Base-by-base conservation (phyloP, 352 stramenopile species). In the Phytophthora brassicae region DNA sequence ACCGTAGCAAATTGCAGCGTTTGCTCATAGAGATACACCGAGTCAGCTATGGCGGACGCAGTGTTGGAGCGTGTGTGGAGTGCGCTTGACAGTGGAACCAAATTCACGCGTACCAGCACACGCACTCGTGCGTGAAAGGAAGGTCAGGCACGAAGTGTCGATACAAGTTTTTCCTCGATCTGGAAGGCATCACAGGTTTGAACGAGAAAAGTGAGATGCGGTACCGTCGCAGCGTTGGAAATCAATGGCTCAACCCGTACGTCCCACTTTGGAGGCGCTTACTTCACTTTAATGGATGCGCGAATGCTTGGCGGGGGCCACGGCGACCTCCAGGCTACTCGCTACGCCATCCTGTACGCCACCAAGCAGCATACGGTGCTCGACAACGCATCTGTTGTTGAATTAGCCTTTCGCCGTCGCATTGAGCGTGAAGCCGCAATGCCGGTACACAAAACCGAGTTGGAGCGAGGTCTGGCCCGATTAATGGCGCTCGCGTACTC, bases 241-340 rank as follows among this genome's bases (percentile, higher is more conserved):
- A 74, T 22, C 66, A 74, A 36, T 74, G 53, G 56, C 28, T 74
- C 6, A 74, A 74, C 20, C 31, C 39, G 14, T 69, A 60, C 42
- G 54, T 70, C 17, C 36, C 35, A 9, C 8, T 64, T 3, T 74
- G 60, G 66, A 26, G 66, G 33, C 12, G 56, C 14, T 44, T 74
- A 36, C 35, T 70, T 0, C 66, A 70, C 19, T 74, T 74, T 58
- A 74, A 74, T 73, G 65, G 58, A 68, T 24, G 42, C 58, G 6
- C n/a, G 54, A n/a, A n/a, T 66, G n/a, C 38, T 66, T 1, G 65
- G 58, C 16, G 60, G 59, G 41, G 4, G 56, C 50, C 14, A 9
- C 64, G 0, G 50, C 42, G 19, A 19, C 39, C 44, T 73, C 11
- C 55, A 68, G 19, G 65, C 45, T 13, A 31, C 36, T 4, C 8